Evolutionary conservation across 352 stramenopile genomes (phyloP).

Genomic region (Peronospora farinosa): DNA sequence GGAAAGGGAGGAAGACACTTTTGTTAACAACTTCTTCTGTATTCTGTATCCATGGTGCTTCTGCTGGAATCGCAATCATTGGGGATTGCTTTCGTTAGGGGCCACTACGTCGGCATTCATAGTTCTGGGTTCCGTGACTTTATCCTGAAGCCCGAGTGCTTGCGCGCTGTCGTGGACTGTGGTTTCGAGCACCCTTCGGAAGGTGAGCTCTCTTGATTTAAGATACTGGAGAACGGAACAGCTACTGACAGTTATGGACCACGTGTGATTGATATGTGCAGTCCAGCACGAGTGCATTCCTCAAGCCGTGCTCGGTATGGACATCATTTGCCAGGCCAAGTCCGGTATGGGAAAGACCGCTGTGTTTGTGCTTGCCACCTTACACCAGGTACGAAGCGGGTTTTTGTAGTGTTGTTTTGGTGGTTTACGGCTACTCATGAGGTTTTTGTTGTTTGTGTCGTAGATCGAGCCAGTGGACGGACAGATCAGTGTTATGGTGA

Average conservation of each 20-base stretch:
- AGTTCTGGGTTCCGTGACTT: constrained; percentile 99
- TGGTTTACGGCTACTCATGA: constrained; percentile 6
- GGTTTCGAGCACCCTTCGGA: constrained; percentile 99
- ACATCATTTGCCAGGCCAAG: constrained; percentile 99
- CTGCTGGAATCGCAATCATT: constrained; percentile 18
- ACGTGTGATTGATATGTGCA: constrained; percentile 27
- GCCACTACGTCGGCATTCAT: constrained; percentile 99
- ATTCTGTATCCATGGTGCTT: constrained; percentile 49
- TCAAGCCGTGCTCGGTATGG: constrained; percentile 98
- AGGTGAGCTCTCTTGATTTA: constrained; percentile 49
- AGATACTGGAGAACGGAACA: not conserved
- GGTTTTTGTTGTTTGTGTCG: not conserved
- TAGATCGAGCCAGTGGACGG: constrained; percentile 85
- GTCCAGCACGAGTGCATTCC: constrained; percentile 99
- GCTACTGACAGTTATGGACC: constrained; percentile 14
- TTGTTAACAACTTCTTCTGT: constrained; percentile 86
- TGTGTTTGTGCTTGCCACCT: constrained; percentile 98
- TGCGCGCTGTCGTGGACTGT: constrained; percentile 98
- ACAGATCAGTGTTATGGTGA: constrained; percentile 95
- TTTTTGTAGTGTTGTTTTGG: not conserved
- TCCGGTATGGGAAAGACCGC: constrained; percentile 99
- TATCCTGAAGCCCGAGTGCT: constrained; percentile 98
- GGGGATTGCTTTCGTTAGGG: constrained; percentile 62
- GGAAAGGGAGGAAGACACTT: constrained; percentile 18
- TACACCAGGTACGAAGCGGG: constrained; percentile 90